Base-by-base conservation (phyloP, 805 yeast species). In the Metschnikowia kofuensis region DNA sequence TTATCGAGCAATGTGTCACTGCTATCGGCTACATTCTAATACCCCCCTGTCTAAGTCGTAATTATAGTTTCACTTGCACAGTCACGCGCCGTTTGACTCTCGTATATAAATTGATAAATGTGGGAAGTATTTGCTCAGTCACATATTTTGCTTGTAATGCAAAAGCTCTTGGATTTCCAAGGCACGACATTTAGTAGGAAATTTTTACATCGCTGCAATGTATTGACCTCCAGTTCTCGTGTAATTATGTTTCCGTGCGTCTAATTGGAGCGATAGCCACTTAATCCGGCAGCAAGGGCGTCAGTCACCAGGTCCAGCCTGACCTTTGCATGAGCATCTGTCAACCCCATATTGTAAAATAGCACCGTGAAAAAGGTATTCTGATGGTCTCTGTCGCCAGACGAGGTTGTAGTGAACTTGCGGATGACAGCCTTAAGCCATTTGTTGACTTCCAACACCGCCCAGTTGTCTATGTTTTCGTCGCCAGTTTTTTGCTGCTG, bases 301-400 rank as follows among this genome's bases (percentile, higher is more conserved):
- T 49, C 46, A 5, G 60, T 50, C 14, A 72, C 53, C 48, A 64
- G 66, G 40, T 69, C 74, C 14, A 69, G 40, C 51, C 67, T 66
- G 48, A 64, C 59, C 49, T 71, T 72, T 38, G 76, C 76, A 8
- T 64, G 42, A 1, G 65, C 59, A 47, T 69, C 67, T 6, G 68
- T 62, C 40, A 61, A 60, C n/a, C 32, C 55, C 14, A 50, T 49
- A 9, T 56, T 50, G 54, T 70, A 73, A 53, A 72, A 68, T 26
- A 73, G 49, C 14, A 54, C 48, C n/a, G 39, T 31, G 36, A 28
- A 48, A 27, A 43, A 43, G 13, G 34, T 26, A 31, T 32, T 44
- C 26, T 45, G 53, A 21, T 42, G 35, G 31, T 43, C 51, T 27
- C 38, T 44, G 11, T 44, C 51, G 35, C 51, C 56, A 30, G 32